Conservation (phyloP, 2,329 filamentous ascomycete genomes). For the Fusarium ambrosium region DNA sequence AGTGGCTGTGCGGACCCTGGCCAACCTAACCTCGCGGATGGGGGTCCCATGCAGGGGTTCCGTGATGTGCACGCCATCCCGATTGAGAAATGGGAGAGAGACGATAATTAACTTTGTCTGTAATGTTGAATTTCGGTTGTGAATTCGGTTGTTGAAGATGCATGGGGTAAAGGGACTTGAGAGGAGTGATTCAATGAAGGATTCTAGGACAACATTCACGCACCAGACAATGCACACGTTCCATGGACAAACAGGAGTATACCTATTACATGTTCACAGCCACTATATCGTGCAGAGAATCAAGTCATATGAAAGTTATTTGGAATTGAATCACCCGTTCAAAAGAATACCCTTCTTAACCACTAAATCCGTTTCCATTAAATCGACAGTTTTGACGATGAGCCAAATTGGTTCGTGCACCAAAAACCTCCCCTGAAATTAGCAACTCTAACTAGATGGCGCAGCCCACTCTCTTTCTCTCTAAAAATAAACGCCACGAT, state of each 20-base stretch:
- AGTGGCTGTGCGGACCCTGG: conserved; percentile 4
- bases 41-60: background rate
- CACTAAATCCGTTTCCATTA: background rate
- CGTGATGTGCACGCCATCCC: background rate
- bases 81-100: background rate
- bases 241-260: background rate
- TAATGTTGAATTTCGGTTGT: background rate
- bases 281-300: background rate
- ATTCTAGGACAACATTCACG: background rate
- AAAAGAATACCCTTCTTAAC: no score
- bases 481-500: conserved; percentile 1
- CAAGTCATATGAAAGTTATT: background rate
- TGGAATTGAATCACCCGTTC: no score
- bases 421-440: background rate
- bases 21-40: conserved; percentile 3
- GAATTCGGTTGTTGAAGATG: background rate
- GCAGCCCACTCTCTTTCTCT: background rate
- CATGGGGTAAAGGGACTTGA: background rate
- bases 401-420: background rate
- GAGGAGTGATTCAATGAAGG: background rate
- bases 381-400: background rate
- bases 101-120: background rate
- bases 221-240: background rate
- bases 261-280: background rate
- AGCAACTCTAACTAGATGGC: background rate